Percentiles rank a stretch among this genome's conserved stretches.
These are phyloP conservation scores for Chloromonas sp. DNA, from an alignment of 163 green algal species.

Conservation along the genomic window DNA sequence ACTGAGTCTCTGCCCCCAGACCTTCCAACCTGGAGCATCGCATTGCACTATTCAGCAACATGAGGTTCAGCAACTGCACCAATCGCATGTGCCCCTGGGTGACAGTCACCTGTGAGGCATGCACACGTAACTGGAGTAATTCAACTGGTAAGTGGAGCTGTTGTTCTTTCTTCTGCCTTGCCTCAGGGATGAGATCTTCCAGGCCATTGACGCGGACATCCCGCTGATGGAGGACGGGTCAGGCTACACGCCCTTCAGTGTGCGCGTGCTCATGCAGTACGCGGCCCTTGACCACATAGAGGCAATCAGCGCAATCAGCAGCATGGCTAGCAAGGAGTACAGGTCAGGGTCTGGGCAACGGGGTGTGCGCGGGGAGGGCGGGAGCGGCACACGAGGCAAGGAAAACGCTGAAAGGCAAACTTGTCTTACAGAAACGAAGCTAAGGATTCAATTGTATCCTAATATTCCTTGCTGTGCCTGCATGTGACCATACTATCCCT, in stretches of 20 bases:
- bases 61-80: not conserved
- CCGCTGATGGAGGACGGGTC: constrained; percentile 31
- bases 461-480: too few species aligned
- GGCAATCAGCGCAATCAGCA: constrained; percentile 43
- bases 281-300: constrained; percentile 55
- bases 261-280: constrained; percentile 38
- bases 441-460: too few species aligned
- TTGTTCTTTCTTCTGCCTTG: too few species aligned
- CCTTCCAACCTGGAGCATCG: too few species aligned
- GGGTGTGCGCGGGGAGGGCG: not conserved
- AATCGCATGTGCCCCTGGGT: too few species aligned
- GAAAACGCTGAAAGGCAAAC: too few species aligned
- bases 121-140: too few species aligned
- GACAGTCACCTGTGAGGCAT: too few species aligned
- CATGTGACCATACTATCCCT: too few species aligned
- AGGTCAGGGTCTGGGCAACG: not conserved
- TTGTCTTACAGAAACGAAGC: too few species aligned
- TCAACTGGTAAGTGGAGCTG: too few species aligned
- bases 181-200: constrained; percentile 52
- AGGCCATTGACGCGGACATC: constrained; percentile 54
- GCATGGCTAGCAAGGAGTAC: constrained; percentile 57
- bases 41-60: not conserved
- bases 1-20: too few species aligned
- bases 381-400: not conserved
- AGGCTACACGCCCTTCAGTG: constrained; percentile 35